A percentile compares a stretch with the other conserved stretches of the same genome.
Evolutionary conservation across 192 early-diverging fungal species (phyloP).

Genomic region (Coemansia reversa): DNA sequence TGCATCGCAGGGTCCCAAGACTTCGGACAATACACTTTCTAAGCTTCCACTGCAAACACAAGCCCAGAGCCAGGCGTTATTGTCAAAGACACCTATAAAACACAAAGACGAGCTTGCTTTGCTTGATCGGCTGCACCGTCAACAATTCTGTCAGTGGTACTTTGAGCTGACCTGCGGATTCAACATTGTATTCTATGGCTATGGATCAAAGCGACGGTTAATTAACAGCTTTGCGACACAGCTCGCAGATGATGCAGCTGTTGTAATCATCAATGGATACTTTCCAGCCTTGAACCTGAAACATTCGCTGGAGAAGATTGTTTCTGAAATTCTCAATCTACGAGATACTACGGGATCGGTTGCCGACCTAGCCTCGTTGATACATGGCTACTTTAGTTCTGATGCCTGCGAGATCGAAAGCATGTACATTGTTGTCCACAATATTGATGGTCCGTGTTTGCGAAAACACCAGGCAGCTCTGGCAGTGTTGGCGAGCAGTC

Average conservation of each 20-base stretch:
- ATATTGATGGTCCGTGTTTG: conserved; percentile 80
- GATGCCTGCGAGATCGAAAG: conserved; percentile 48
- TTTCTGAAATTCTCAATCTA: conserved; percentile 34
- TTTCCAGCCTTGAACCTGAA: conserved; percentile 75
- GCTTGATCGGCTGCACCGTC: conserved; percentile 57
- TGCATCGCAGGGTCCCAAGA: conserved; percentile 51
- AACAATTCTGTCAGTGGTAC: conserved; percentile 81
- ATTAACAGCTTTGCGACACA: conserved; percentile 70
- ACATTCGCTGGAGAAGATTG: conserved; percentile 66
- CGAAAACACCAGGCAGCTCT: conserved; percentile 73
- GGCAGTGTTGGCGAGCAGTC: conserved; percentile 63
- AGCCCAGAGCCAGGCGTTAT: conserved; percentile 60
- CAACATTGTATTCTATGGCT: conserved; percentile 89
- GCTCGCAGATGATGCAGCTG: conserved; percentile 57
- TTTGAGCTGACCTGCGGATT: conserved; percentile 84
- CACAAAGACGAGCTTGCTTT: conserved; percentile 62
- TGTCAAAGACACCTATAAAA: conserved; percentile 58
- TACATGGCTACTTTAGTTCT: conserved; percentile 64
- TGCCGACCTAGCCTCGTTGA: conserved; percentile 65
- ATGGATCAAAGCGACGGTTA: conserved; percentile 87
- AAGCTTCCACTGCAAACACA: conserved; percentile 75
- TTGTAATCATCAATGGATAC: conserved; percentile 83
- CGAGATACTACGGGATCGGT: conserved; percentile 46
- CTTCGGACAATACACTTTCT: conserved; percentile 86
- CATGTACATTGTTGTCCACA: conserved; percentile 82